Evolutionary conservation across 1,284 basidiomycete genomes (phyloP), one percentile per base, ranked within the genome.

Genomic region (Rhodotorula sp.): DNA sequence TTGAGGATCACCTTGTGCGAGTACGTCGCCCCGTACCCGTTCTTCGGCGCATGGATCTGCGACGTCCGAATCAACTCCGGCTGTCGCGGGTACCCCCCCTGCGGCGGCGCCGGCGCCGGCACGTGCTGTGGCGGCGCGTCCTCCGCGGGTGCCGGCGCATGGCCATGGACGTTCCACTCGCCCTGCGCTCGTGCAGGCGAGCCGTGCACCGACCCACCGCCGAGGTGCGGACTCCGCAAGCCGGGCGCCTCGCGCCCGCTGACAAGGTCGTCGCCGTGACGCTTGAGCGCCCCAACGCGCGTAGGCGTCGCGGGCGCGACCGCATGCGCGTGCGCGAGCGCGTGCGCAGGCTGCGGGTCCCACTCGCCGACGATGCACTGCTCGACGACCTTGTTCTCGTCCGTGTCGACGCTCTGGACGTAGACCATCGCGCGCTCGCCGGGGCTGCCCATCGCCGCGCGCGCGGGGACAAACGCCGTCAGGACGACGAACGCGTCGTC

Each of bases 1-100:
- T 81, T 80, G 51, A 85, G 76, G 2, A 75, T 64, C 56, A 75
- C 71, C 66, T 73, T 76, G 70, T 71, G 71, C 32, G 70, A 67
- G 68, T 58, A 73, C 19, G 70, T 68, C 48, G 68, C 65, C 41
- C 70, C 68, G 29, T 32, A 36, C 1, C 51, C 58, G 15, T 36
- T 61, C 50, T 66, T 62, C 0, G 61, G 44, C 27, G 55, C 58
- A 36, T 59, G 59, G 55, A 74, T 73, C 46, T 77, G 72, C 5
- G 65, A 67, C 34, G 73, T 74, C 25, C 76, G 69, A 17, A 77
- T 29, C 25, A 75, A 66, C 22, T 72, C 73, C 12, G 75, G 75
- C 37, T 76, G 75, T 1, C 48, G 50, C 22, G 57, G 59, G 22
- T 54, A n/a, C 34, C 21, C 53, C 10, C n/a, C 53, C 17, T 3